These are phyloP conservation scores for Cadophora sp. DNA, from an alignment of 2,329 filamentous ascomycete genomes.

Conservation along the genomic window DNA sequence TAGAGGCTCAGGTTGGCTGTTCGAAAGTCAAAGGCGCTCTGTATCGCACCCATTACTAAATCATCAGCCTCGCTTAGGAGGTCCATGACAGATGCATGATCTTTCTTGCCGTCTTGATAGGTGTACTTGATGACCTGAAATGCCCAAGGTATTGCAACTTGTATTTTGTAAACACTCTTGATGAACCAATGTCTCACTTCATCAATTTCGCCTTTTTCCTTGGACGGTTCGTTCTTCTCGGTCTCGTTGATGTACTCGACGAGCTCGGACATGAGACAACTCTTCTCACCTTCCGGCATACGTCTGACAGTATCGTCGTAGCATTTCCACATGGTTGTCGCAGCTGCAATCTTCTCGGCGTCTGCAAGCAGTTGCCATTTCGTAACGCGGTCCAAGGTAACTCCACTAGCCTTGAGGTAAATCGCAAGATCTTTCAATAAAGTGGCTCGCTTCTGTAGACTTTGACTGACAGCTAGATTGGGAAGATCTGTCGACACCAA, in stretches of 20 bases:
- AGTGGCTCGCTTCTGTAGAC: constrained; percentile 74
- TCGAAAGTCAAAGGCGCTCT: constrained; percentile 74
- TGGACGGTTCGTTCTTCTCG: constrained; percentile 72
- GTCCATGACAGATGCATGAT: constrained; percentile 52
- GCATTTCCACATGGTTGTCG: constrained; percentile 78
- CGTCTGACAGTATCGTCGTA: constrained; percentile 74
- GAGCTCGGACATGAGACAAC: constrained; percentile 75
- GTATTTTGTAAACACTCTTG: constrained; percentile 73
- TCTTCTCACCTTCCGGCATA: constrained; percentile 65
- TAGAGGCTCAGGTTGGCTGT: constrained; percentile 72
- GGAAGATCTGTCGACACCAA: constrained; percentile 77
- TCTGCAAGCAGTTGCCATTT: constrained; percentile 87
- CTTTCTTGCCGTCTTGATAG: constrained; percentile 65
- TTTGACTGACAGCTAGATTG: constrained; percentile 77
- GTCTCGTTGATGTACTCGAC: constrained; percentile 78
- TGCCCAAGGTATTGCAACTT: constrained; percentile 80
- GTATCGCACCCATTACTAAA: constrained; percentile 69
- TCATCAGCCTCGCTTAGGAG: constrained; percentile 71
- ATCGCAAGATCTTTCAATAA: constrained; percentile 78
- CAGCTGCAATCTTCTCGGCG: constrained; percentile 88
- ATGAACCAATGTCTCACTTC: constrained; percentile 87
- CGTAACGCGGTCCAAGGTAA: constrained; percentile 68
- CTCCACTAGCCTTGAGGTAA: constrained; percentile 71
- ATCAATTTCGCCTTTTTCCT: constrained; percentile 75
- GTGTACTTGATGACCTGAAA: constrained; percentile 77